Conservation (phyloP, 2,329 filamentous ascomycete genomes). For the Monosporascus sp. region DNA sequence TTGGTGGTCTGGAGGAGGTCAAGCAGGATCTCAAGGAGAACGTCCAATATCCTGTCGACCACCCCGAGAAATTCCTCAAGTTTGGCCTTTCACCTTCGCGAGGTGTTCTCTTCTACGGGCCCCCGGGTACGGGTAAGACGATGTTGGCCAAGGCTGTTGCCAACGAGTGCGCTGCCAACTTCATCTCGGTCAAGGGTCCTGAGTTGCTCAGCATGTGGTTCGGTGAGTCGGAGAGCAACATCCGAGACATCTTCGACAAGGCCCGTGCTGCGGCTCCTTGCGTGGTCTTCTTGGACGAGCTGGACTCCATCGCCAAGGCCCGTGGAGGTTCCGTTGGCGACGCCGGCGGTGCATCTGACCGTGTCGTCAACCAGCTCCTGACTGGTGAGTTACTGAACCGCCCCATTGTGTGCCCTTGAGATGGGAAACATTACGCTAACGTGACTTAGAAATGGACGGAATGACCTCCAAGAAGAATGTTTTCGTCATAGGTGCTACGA, state of each 20-base stretch:
- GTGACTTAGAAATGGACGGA: constrained; percentile 80
- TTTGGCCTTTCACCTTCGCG: constrained; percentile 96
- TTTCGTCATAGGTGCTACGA: constrained; percentile 98
- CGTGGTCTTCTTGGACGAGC: constrained; percentile 96
- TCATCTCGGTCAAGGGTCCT: constrained; percentile 98
- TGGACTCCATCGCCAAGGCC: constrained; percentile 98
- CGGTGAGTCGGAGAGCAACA: constrained; percentile 99
- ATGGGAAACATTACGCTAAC: constrained; percentile 33
- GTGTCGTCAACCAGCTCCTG: constrained; percentile 98
- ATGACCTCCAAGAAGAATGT: constrained; percentile 99
- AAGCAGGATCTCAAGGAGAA: constrained; percentile 99
- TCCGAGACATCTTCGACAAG: constrained; percentile 99
- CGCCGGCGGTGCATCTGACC: constrained; percentile 95
- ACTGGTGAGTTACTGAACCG: constrained; percentile 62
- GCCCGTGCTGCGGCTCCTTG: constrained; percentile 96
- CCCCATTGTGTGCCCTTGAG: background rate
- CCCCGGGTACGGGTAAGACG: constrained; percentile 99
- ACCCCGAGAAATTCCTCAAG: constrained; percentile 99
- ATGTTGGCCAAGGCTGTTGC: constrained; percentile 98
- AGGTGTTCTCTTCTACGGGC: constrained; percentile 97
- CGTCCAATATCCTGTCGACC: constrained; percentile 98
- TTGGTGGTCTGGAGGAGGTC: constrained; percentile 95
- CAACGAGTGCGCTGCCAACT: constrained; percentile 99
- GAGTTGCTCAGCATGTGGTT: constrained; percentile 99
- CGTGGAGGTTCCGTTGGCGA: constrained; percentile 95